These are phyloP conservation scores for Aspergillus pseudotamarii DNA, from an alignment of 2,329 filamentous ascomycete species.

Conservation along the genomic window DNA sequence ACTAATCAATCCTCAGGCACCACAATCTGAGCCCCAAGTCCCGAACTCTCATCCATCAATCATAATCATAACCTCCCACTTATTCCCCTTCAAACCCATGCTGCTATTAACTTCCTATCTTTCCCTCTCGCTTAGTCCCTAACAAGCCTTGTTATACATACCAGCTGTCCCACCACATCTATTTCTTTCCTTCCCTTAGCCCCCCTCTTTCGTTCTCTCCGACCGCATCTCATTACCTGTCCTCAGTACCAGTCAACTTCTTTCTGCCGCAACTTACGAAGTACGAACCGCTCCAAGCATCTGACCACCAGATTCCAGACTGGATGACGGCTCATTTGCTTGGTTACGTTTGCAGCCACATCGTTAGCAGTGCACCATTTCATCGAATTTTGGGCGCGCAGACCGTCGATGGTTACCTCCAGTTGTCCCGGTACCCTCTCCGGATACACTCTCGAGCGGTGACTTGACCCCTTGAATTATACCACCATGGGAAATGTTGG, in stretches of 20 bases:
- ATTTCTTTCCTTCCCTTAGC: neutral
- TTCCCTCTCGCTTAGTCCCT: neutral
- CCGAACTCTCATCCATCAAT: constrained; percentile 4
- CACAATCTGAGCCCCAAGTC: constrained; percentile 9
- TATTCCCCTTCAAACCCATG: neutral
- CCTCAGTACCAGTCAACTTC: neutral
- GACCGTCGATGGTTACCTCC: constrained; percentile 37
- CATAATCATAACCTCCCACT: neutral
- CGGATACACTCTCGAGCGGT: constrained; percentile 31
- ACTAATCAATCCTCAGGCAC: constrained; percentile 12
- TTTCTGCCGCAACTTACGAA: neutral
- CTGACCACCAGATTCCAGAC: constrained; percentile 6
- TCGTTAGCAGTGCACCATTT: constrained; percentile 12
- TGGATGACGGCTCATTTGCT: constrained; percentile 30
- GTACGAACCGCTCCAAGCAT: constrained; percentile 1
- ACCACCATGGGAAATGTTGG: constrained; percentile 85
- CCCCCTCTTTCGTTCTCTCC: neutral
- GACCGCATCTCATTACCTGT: neutral
- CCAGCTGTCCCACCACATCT: neutral
- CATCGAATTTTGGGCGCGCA: constrained; percentile 29
- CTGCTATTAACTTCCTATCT: neutral
- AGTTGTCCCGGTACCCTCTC: constrained; percentile 30
- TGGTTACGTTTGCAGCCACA: constrained; percentile 12
- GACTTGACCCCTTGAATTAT: constrained; percentile 26
- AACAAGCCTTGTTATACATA: neutral